Percentiles rank a stretch among this genome's conserved stretches.
Evolutionary conservation across 139 green algal species (phyloP).

Genomic region (Pseudopediastrum boryanum): DNA sequence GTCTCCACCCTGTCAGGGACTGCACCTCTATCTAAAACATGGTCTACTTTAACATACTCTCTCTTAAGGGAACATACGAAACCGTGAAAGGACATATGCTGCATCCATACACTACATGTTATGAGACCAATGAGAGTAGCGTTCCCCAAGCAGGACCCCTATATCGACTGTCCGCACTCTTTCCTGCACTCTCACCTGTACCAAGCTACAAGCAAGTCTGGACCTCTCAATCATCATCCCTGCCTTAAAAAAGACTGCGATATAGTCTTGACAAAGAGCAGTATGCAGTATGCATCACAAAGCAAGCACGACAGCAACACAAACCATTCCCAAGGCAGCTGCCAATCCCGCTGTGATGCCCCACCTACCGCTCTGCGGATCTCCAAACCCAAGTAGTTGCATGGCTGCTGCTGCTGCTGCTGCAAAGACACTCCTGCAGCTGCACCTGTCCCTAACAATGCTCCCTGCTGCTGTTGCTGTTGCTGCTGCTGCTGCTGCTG

Average conservation of each 20-base stretch:
- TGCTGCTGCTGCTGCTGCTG: constrained; percentile 14
- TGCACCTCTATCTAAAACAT: no score
- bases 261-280: no score
- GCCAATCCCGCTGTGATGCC: neutral
- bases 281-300: neutral
- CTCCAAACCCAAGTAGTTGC: constrained; percentile 87
- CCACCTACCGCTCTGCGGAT: constrained; percentile 66
- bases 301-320: neutral
- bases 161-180: no score
- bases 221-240: neutral
- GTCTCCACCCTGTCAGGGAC: no score
- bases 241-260: neutral
- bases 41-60: no score
- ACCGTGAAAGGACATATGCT: no score
- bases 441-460: constrained; percentile 18
- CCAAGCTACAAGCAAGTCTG: no score
- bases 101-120: no score
- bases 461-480: neutral
- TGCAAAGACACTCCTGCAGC: neutral
- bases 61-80: no score
- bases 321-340: neutral
- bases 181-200: no score
- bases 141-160: no score
- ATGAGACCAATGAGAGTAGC: no score
- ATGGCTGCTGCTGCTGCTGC: neutral